Percentiles rank a stretch among this genome's conserved stretches.
phyloP scores from a whole-genome alignment of 441 rosid species.

The Brassica balearica region DNA sequence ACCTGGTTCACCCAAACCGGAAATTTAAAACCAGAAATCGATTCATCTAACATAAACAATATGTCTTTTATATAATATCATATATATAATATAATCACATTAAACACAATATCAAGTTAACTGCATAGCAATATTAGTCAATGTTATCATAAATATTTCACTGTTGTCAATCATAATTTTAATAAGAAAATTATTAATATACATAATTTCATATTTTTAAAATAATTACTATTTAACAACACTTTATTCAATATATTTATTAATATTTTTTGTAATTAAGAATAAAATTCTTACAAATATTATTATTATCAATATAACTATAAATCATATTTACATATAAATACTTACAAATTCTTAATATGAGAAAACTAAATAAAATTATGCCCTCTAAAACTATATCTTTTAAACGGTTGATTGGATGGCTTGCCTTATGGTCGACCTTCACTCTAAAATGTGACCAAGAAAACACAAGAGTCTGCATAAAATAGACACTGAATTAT shows the following conservation, averaged over 20 bases:
- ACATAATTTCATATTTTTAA: background rate
- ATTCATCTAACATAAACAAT: too few species aligned
- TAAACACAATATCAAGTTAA: background rate
- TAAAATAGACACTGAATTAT: background rate
- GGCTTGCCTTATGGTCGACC: background rate
- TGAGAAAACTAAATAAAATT: too few species aligned
- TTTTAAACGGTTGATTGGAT: background rate
- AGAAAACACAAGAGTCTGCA: conserved; percentile 6
- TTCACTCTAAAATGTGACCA: background rate
- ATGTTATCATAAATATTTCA: background rate
- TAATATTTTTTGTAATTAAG: too few species aligned
- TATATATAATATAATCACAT: too few species aligned
- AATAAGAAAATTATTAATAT: too few species aligned
- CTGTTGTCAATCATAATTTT: background rate
- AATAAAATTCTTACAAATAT: too few species aligned
- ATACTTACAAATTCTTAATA: too few species aligned
- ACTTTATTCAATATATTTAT: background rate
- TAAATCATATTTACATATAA: too few species aligned
- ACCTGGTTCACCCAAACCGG: too few species aligned
- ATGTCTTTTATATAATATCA: too few species aligned
- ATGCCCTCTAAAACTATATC: background rate
- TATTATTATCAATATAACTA: too few species aligned
- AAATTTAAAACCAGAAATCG: too few species aligned
- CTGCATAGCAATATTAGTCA: background rate
- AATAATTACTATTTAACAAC: background rate